phyloP scores from a whole-genome alignment of 352 stramenopile genomes.

The Phytophthora syringae region DNA sequence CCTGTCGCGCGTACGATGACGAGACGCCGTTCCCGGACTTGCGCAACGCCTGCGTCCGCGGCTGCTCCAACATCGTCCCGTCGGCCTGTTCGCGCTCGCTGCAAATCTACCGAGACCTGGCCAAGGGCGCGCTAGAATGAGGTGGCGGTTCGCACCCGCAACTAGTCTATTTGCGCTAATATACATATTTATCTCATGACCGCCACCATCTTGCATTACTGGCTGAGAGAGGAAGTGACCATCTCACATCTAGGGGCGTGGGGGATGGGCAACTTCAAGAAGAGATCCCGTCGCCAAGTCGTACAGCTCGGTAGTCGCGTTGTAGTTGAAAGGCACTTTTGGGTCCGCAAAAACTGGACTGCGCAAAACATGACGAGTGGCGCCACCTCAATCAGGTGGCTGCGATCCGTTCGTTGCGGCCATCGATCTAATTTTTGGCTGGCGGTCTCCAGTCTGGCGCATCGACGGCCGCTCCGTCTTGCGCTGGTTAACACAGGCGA shows the following conservation, averaged over 20 bases:
- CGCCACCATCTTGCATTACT: not conserved
- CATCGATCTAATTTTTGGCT: not conserved
- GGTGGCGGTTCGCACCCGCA: not conserved
- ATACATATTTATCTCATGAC: not conserved
- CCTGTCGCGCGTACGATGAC: slow-evolving; percentile 67
- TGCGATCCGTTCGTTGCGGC: not conserved
- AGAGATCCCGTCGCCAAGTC: slow-evolving; percentile 18
- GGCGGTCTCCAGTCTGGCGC: slow-evolving; percentile 23
- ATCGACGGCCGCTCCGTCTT: slow-evolving; percentile 17
- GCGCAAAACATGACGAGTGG: too few relatives aligned
- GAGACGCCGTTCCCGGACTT: slow-evolving; percentile 55
- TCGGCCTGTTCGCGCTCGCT: slow-evolving; percentile 69
- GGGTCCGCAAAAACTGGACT: too few relatives aligned
- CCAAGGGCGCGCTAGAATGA: slow-evolving; percentile 39
- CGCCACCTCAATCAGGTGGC: slow-evolving; percentile 28
- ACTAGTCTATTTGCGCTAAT: not conserved
- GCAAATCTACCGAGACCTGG: slow-evolving; percentile 70
- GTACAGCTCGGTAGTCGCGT: slow-evolving; percentile 19
- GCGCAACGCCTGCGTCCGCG: slow-evolving; percentile 57
- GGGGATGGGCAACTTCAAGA: slow-evolving; percentile 17
- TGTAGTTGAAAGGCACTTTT: too few relatives aligned
- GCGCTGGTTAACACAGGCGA: slow-evolving; percentile 22
- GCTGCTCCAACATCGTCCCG: slow-evolving; percentile 65
- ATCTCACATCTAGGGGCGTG: slow-evolving; percentile 7
- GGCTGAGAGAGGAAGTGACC: too few relatives aligned